phyloP scores from a whole-genome alignment of 345 rosid species.

The Trapa bicornis region DNA sequence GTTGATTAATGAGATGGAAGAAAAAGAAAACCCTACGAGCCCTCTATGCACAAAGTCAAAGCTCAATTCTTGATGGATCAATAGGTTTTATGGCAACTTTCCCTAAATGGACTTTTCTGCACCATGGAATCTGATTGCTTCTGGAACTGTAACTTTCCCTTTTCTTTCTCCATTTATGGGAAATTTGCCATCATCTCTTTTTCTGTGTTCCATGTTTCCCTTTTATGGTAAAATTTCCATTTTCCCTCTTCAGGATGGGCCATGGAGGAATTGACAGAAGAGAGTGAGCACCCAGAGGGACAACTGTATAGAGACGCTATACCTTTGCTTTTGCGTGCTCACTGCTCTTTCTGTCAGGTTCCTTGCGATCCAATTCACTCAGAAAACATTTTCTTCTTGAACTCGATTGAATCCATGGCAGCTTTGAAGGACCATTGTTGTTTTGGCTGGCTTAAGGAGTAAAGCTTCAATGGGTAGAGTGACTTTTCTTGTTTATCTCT shows the following conservation, averaged over 20 bases:
- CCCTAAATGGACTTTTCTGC: slow-evolving; percentile 23
- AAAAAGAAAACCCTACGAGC: slow-evolving; percentile 21
- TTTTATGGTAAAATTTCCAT: slow-evolving; percentile 7
- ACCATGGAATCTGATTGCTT: slow-evolving; percentile 38
- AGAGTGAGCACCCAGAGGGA: slow-evolving; percentile 99
- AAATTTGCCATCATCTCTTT: neutral
- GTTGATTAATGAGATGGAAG: neutral
- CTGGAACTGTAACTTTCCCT: slow-evolving; percentile 4
- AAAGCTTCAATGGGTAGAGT: neutral
- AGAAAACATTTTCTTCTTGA: neutral
- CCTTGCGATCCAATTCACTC: neutral
- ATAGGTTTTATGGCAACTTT: slow-evolving; percentile 18
- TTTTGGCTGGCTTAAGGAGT: neutral
- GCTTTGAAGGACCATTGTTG: neutral
- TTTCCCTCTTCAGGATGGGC: slow-evolving; percentile 9
- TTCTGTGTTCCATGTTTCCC: neutral
- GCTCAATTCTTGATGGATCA: slow-evolving; percentile 11
- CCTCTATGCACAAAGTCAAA: neutral
- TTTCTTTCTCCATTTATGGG: neutral
- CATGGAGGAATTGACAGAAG: slow-evolving; percentile 86
- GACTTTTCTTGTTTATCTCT: neutral
- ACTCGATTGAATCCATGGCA: neutral
- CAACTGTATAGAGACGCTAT: slow-evolving; percentile 39
- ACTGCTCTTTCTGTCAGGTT: slow-evolving; percentile 75
- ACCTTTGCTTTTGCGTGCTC: slow-evolving; percentile 86